A percentile compares a stretch with the other conserved stretches of the same genome.
Conservation (phyloP, 768 basidiomycete species). For the Cantharellus anzutake region DNA sequence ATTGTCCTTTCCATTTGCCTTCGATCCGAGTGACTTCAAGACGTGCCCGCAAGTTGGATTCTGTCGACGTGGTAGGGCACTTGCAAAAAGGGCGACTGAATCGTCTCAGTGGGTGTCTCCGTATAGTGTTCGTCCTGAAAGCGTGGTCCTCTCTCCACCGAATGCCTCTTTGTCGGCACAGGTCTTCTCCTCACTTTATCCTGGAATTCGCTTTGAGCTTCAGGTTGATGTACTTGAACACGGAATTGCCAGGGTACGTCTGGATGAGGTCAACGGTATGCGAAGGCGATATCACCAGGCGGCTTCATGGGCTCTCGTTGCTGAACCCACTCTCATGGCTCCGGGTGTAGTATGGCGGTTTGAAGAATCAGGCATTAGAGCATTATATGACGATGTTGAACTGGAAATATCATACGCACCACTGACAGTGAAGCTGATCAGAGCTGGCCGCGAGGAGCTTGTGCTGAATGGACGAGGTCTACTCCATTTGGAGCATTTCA, state of each 20-base stretch:
- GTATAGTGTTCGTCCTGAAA: slow-evolving; percentile 49
- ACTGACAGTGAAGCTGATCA: slow-evolving; percentile 49
- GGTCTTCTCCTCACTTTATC: slow-evolving; percentile 70
- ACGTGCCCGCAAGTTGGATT: slow-evolving; percentile 88
- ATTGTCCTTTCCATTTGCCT: slow-evolving; percentile 8
- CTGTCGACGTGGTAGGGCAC: slow-evolving; percentile 76
- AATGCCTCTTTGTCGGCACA: slow-evolving; percentile 49
- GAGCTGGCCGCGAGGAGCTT: slow-evolving; percentile 64
- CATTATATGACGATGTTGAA: slow-evolving; percentile 31
- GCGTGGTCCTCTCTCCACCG: slow-evolving; percentile 28
- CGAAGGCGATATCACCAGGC: slow-evolving; percentile 83
- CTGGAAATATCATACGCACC: slow-evolving; percentile 58
- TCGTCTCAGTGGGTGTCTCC: slow-evolving; percentile 62
- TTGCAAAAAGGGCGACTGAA: slow-evolving; percentile 52
- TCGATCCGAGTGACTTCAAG: slow-evolving; percentile 70
- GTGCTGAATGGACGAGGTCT: slow-evolving; percentile 78
- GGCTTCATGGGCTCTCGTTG: slow-evolving; percentile 67
- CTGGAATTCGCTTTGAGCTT: slow-evolving; percentile 62
- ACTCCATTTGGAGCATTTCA: slow-evolving; percentile 95
- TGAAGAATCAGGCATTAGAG: slow-evolving; percentile 42
- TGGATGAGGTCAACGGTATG: slow-evolving; percentile 72
- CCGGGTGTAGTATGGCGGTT: not conserved
- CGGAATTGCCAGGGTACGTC: slow-evolving; percentile 76
- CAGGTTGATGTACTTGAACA: slow-evolving; percentile 72
- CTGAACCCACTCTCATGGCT: slow-evolving; percentile 36